phyloP scores from a whole-genome alignment of 1,284 basidiomycete genomes.

The Naganishia sp. region DNA sequence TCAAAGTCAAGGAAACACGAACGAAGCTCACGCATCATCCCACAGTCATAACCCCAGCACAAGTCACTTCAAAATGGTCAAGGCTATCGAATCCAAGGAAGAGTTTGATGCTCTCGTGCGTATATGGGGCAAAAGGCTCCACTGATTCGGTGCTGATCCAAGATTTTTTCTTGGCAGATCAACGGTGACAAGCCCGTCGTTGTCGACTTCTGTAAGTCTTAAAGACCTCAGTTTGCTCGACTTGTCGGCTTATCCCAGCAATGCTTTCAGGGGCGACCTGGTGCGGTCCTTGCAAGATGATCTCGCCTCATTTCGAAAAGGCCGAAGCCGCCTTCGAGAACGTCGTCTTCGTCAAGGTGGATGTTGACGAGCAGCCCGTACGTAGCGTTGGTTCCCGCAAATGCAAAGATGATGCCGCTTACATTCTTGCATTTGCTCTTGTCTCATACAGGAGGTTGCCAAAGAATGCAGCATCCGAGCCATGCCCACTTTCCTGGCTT shows the following conservation, averaged over 20 bases:
- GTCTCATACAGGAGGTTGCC: slow-evolving; percentile 53
- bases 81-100: slow-evolving; percentile 59
- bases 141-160: background rate
- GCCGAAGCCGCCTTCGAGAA: slow-evolving; percentile 57
- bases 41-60: background rate
- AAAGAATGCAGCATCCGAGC: slow-evolving; percentile 72
- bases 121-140: slow-evolving; percentile 33
- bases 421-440: too few species aligned
- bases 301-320: slow-evolving; percentile 76
- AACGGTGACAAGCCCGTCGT: slow-evolving; percentile 62
- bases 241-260: too few species aligned
- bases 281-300: slow-evolving; percentile 69
- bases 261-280: slow-evolving; percentile 51
- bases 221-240: too few species aligned
- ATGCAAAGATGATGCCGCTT: too few species aligned
- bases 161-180: slow-evolving; percentile 58
- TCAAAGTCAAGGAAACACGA: background rate
- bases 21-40: background rate
- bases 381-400: slow-evolving; percentile 14
- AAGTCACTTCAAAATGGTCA: slow-evolving; percentile 53
- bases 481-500: slow-evolving; percentile 77
- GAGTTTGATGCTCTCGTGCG: slow-evolving; percentile 62
- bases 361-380: slow-evolving; percentile 63
- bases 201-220: slow-evolving; percentile 67
- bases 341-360: slow-evolving; percentile 78